Conservation (phyloP, 768 basidiomycete genomes). For the Leccinum rimulosum region DNA sequence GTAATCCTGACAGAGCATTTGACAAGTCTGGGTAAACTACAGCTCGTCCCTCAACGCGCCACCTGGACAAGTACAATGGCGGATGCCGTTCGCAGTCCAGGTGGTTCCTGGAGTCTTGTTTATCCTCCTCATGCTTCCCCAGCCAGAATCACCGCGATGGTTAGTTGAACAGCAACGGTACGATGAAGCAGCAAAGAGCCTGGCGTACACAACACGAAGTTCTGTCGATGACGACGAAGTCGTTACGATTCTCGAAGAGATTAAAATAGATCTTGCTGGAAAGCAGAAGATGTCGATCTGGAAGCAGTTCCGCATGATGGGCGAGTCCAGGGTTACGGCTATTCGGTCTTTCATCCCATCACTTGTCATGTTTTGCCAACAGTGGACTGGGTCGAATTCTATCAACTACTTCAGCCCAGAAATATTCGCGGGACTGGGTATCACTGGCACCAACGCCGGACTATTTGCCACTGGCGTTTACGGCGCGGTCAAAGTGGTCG, state of each 20-base stretch:
- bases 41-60: slow-evolving; percentile 36
- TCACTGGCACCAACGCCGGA: slow-evolving; percentile 39
- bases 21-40: slow-evolving; percentile 49
- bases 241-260: slow-evolving; percentile 40
- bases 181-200: slow-evolving; percentile 39
- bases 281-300: slow-evolving; percentile 34
- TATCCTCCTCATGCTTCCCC: slow-evolving; percentile 42
- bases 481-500: slow-evolving; percentile 40
- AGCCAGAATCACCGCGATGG: slow-evolving; percentile 58
- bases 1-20: slow-evolving; percentile 2
- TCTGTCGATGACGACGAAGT: slow-evolving; percentile 36
- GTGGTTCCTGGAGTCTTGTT: slow-evolving; percentile 52
- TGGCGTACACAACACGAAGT: slow-evolving; percentile 37
- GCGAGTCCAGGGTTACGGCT: slow-evolving; percentile 39
- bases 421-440: slow-evolving; percentile 49
- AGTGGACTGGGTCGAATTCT: slow-evolving; percentile 55
- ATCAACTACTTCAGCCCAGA: slow-evolving; percentile 55
- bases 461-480: slow-evolving; percentile 51
- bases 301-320: slow-evolving; percentile 42
- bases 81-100: slow-evolving; percentile 51
- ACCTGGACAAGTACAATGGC: slow-evolving; percentile 47
- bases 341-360: slow-evolving; percentile 45
- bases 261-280: slow-evolving; percentile 46
- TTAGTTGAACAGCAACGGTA: slow-evolving; percentile 46
- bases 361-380: slow-evolving; percentile 44